Conservation (phyloP, 805 yeast species). For the Scheffersomyces spartinae region DNA sequence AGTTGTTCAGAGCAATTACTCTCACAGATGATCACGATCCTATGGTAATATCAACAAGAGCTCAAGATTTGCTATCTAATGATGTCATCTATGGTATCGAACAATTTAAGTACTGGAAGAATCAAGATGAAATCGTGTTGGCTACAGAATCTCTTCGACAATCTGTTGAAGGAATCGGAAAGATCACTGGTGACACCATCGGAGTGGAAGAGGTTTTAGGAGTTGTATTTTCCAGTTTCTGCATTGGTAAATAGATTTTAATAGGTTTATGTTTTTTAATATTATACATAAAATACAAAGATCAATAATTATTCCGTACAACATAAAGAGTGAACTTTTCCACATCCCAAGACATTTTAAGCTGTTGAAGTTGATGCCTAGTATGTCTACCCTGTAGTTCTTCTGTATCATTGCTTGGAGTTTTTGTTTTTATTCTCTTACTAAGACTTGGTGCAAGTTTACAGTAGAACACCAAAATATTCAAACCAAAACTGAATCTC, state of each 20-base stretch:
- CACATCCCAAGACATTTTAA: conserved; percentile 35
- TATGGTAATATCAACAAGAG: conserved; percentile 60
- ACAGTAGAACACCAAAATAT: conserved; percentile 27
- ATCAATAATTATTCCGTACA: conserved; percentile 12
- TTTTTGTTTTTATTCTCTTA: conserved; percentile 18
- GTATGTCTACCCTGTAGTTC: conserved; percentile 30
- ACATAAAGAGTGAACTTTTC: conserved; percentile 25
- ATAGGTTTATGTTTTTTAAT: conserved; percentile 1
- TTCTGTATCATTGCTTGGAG: conserved; percentile 14
- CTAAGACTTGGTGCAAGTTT: conserved; percentile 28
- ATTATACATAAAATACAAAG: conserved; percentile 2
- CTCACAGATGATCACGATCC: conserved; percentile 48
- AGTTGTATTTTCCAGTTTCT: conserved; percentile 82
- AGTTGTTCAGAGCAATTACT: conserved; percentile 37
- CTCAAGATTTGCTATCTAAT: conserved; percentile 57
- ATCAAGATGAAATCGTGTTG: conserved; percentile 58
- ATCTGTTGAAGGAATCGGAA: conserved; percentile 81
- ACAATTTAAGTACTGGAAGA: conserved; percentile 42
- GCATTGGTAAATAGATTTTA: conserved; percentile 68
- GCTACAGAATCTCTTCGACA: conserved; percentile 67
- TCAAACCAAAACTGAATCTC: conserved; percentile 28
- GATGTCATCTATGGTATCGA: conserved; percentile 70
- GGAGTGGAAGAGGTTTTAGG: conserved; percentile 88
- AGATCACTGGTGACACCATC: conserved; percentile 79
- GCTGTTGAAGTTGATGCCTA: conserved; percentile 33